A percentile compares a stretch with the other conserved stretches of the same genome.
phyloP scores from a whole-genome alignment of 805 yeast genomes.

The Hanseniaspora lindneri region DNA sequence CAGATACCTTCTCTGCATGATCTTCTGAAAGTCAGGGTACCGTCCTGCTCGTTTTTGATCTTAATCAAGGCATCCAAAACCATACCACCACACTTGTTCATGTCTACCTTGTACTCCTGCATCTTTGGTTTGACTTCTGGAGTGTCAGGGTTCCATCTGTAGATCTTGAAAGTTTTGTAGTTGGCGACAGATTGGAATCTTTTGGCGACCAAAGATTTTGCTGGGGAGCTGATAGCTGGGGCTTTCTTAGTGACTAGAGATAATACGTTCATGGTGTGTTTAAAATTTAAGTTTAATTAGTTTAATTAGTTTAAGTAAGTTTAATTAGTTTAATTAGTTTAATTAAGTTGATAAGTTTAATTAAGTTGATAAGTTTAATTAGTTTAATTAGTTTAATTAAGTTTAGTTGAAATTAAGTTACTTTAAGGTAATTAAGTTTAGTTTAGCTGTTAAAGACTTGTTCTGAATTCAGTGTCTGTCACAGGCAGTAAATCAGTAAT shows the following conservation, averaged over 20 bases:
- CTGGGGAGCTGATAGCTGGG: neutral
- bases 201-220: neutral
- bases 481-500: no score
- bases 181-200: conserved; percentile 30
- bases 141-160: conserved; percentile 97
- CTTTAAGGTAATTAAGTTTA: neutral
- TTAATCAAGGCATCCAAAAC: conserved; percentile 86
- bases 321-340: no score
- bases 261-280: conserved; percentile 3
- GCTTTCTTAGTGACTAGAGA: conserved; percentile 1
- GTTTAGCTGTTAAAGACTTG: no score
- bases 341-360: no score
- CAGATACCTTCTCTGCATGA: conserved; percentile 99
- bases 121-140: conserved; percentile 85
- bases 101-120: conserved; percentile 72
- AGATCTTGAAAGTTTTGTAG: conserved; percentile 76
- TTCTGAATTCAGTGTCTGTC: no score
- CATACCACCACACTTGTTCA: conserved; percentile 95
- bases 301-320: no score
- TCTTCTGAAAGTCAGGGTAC: conserved; percentile 91
- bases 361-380: no score
- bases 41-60: conserved; percentile 92
- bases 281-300: neutral
- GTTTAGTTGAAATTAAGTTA: neutral
- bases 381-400: no score